Evolutionary conservation across 345 rosid genomes (phyloP), one percentile per base, ranked within the genome.

Genomic region (Citrus reticulata): DNA sequence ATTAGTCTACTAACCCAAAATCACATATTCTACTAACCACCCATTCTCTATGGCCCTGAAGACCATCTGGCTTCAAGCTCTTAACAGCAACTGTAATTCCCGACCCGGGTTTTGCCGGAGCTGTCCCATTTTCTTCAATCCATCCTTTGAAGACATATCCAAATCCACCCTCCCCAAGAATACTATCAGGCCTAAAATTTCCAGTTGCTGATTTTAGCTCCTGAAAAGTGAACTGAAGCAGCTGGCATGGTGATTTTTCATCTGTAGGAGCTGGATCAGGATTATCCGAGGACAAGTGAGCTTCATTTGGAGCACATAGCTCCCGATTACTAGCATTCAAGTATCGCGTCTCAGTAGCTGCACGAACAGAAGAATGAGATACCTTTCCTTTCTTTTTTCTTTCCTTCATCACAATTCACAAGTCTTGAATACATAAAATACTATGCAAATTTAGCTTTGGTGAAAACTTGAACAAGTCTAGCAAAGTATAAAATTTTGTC

Each of bases 11-110:
- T 83, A 84, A 85, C 91, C 88, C 86, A 85, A 83, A 81, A 78
- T 76, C 74, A 84, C 75, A 68, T 78, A 72, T 73, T 84, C 76
- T 82, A 87, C 94, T 85, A 82, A 93, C 97, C 97, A 93, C 87
- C 92, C 95, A 93, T 85, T 93, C 95, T 84, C 92, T 87, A 74
- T 93, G 97, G 72, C 97, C 97, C 85, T 93, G 97, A 75, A 93
- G 93, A 80, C 97, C 97, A 81, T 93, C 95, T 75, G 90, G 95
- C 85, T 93, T 93, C 85, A 93, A 90, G 81, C 92, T 93, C 81
- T 93, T 93, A 77, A 93, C 93, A 9, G 97, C 97, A 68, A 93
- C 97, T 0, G 97, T 89, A 58, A 93, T 81, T 77, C 97, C 97
- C 2, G 93, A 91, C 32, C 95, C 97, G 2, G 97, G 97, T 85